Base-by-base conservation (phyloP, 108 stramenopile genomes). In the Pinguiococcus pyrenoidosus region DNA sequence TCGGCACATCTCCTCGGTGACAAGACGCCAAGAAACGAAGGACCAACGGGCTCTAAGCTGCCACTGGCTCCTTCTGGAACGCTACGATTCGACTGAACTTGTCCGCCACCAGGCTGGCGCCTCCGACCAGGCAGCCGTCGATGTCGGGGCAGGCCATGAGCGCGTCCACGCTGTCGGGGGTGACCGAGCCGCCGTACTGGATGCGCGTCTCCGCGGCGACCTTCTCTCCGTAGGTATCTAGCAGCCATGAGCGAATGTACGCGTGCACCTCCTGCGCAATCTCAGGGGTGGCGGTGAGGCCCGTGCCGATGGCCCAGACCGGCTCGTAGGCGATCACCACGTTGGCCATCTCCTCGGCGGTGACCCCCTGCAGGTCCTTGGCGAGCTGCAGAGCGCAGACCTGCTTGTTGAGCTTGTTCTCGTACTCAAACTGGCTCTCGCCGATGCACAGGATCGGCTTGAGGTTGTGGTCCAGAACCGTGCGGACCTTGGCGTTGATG, bases 111-210 rank as follows among this genome's bases (percentile, higher is more conserved):
- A 95, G 72, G 1, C 84, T 85, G 0, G 92, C 92, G 33, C 92
- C 92, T 42, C 92, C 92, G 16, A 95, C 92, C n/a, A 95, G 72
- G 42, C 80, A 78, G 34, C 92, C 92, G 66, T 95, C 89, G 71
- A 95, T 91, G 70, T 95, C 89, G 0, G 84, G 82, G 70, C 71
- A 56, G 40, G 68, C 73, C 81, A 91, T 80, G 45, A 95, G 68
- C 36, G 75, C 87, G 51, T 91, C 83, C n/a, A 87, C 83, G 44
- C 79, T 84, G 24, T 85, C 87, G 7, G 85, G 84, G 12, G 74
- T 86, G 16, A 91, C 92, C 59, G 74, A 77, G 23, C 92, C 92
- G 40, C 89, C 92, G 63, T 93, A 93, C 44, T 84, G 68, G 55
- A 93, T 89, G 49, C 82, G 69, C 16, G 79, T 73, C 9, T 18